Evolutionary conservation across 2,329 filamentous ascomycete genomes (phyloP).

Genomic region (Cladosporium sphaerospermum): DNA sequence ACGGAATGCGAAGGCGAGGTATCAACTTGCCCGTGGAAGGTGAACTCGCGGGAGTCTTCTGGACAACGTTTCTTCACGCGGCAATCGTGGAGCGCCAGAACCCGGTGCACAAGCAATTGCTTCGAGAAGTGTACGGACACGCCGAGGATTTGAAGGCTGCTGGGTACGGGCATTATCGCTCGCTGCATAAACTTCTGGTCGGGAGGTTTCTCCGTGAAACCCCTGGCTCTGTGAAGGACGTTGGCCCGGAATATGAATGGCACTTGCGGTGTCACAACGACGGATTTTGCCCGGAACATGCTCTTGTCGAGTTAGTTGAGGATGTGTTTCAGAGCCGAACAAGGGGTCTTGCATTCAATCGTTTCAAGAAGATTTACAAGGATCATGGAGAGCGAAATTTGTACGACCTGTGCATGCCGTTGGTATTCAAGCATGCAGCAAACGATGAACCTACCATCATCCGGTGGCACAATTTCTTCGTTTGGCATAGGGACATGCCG

Average conservation of each 20-base stretch:
- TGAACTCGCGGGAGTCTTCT: conserved; percentile 37
- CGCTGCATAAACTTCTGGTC: conserved; percentile 42
- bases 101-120: conserved; percentile 16
- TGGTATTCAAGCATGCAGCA: conserved; percentile 24
- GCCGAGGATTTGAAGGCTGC: conserved; percentile 35
- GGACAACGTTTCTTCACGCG: conserved; percentile 40
- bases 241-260: conserved; percentile 23
- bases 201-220: conserved; percentile 31
- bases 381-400: conserved; percentile 31
- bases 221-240: conserved; percentile 8
- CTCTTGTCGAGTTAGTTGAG: conserved; percentile 16
- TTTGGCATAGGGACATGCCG: conserved; percentile 32
- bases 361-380: conserved; percentile 34
- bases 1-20: conserved; percentile 30
- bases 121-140: conserved; percentile 35
- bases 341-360: conserved; percentile 11
- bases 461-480: conserved; percentile 37
- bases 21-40: conserved; percentile 37
- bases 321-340: conserved; percentile 17
- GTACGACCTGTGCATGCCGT: conserved; percentile 37
- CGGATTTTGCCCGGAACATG: conserved; percentile 27
- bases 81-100: background rate
- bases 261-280: conserved; percentile 31
- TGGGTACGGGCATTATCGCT: conserved; percentile 30
- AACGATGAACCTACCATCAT: conserved; percentile 22